These are phyloP conservation scores for Solanum phureja DNA, from an alignment of 257 asterid genomes.

Conservation along the genomic window DNA sequence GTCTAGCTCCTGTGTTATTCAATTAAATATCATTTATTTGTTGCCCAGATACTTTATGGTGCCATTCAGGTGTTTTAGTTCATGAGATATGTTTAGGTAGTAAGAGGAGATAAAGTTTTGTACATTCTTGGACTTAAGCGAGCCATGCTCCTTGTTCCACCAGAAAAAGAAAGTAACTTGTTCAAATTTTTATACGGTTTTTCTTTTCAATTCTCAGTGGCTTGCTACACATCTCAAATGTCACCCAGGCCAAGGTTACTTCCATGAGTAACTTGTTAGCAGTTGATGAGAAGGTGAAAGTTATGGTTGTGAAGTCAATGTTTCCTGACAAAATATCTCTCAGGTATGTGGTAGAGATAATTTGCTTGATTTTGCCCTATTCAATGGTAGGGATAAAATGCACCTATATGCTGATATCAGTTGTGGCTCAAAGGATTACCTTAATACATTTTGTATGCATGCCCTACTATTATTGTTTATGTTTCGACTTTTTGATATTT, in stretches of 20 bases:
- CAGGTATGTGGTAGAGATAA: constrained; percentile 37
- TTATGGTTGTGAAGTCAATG: constrained; percentile 63
- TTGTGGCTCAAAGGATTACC: neutral
- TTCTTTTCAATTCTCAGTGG: constrained; percentile 45
- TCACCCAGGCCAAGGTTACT: constrained; percentile 35
- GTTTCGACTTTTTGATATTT: neutral
- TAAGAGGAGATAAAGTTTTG: neutral
- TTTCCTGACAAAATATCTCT: constrained; percentile 77
- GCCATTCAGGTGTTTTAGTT: neutral
- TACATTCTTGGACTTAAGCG: neutral
- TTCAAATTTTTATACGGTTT: neutral
- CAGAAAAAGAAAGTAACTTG: neutral
- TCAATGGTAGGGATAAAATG: neutral
- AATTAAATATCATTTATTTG: neutral
- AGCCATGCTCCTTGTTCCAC: neutral
- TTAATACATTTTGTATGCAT: neutral
- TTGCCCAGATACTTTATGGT: neutral
- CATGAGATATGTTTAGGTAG: neutral
- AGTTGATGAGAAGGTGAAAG: constrained; percentile 76
- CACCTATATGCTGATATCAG: neutral
- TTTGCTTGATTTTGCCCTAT: neutral
- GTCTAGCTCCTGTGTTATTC: neutral
- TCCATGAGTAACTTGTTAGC: constrained; percentile 61
- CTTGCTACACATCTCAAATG: constrained; percentile 77
- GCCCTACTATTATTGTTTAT: neutral